Percentiles rank a stretch among this genome's conserved stretches.
Evolutionary conservation across 306 rosid genomes (phyloP).

Genomic region (Cicer bijugum): DNA sequence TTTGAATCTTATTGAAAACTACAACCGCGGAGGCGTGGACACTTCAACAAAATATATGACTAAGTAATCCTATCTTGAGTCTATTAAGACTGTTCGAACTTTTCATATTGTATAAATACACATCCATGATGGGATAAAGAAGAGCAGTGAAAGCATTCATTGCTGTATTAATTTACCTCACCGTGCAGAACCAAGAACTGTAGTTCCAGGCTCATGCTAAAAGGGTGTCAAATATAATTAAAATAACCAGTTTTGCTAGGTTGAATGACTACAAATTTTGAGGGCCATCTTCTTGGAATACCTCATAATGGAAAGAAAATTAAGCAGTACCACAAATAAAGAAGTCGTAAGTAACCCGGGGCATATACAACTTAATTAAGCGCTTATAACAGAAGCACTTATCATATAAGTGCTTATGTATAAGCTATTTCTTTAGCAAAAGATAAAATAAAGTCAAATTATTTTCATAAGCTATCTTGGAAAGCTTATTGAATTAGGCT

Average conservation of each 20-base stretch:
- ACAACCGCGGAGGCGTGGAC: neutral
- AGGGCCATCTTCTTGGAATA: neutral
- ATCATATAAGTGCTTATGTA: no score
- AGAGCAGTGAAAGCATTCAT: constrained; percentile 5
- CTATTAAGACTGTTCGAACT: neutral
- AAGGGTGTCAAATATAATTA: constrained; percentile 20
- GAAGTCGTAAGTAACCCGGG: neutral
- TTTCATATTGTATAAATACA: constrained; percentile 16
- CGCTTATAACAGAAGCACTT: no score
- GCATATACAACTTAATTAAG: neutral
- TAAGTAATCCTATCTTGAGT: neutral
- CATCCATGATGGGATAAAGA: neutral
- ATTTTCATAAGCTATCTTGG: no score
- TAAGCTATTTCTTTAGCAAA: no score
- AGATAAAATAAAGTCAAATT: no score
- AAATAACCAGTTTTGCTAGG: constrained; percentile 5
- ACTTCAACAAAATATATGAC: constrained; percentile 11
- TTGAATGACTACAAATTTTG: neutral
- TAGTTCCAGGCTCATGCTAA: constrained; percentile 10
- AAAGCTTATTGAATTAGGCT: no score
- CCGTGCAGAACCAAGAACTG: constrained; percentile 24
- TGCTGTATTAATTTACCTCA: neutral
- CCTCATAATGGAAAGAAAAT: constrained; percentile 30
- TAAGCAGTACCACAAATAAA: constrained; percentile 11
- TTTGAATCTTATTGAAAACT: constrained; percentile 15